These are phyloP conservation scores for Flaveria brownii DNA, from an alignment of 129 eudicot genomes.

Conservation along the genomic window DNA sequence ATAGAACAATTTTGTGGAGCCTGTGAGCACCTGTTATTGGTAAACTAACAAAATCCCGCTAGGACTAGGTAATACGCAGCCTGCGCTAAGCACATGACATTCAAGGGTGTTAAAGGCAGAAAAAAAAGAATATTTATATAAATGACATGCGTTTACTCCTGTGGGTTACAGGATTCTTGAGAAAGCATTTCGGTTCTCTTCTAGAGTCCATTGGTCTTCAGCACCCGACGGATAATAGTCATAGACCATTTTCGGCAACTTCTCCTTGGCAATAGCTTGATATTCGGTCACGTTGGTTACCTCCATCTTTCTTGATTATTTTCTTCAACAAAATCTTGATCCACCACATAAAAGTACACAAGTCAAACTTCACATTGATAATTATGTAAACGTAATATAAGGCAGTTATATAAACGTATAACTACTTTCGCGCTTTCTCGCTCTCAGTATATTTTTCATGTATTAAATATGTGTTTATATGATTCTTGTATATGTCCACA, in stretches of 20 bases:
- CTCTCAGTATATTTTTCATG: too few relatives aligned
- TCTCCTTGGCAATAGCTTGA: background rate
- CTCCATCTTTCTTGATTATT: background rate
- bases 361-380: background rate
- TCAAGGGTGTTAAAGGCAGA: too few relatives aligned
- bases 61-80: background rate
- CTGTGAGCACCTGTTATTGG: too few relatives aligned
- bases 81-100: too few relatives aligned
- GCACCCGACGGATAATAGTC: background rate
- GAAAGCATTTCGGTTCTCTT: background rate
- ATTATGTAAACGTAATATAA: too few relatives aligned
- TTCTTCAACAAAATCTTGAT: background rate
- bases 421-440: too few relatives aligned
- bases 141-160: too few relatives aligned
- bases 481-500: too few relatives aligned
- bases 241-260: slow-evolving; percentile 1
- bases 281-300: background rate
- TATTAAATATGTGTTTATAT: too few relatives aligned
- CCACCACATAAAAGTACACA: background rate
- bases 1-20: slow-evolving; percentile 1
- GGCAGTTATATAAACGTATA: too few relatives aligned
- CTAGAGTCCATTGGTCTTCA: background rate
- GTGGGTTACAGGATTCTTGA: background rate
- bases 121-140: too few relatives aligned
- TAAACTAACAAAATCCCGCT: background rate